These are phyloP conservation scores for Apiospora phragmitis DNA, from an alignment of 2,329 filamentous ascomycete genomes.

Conservation along the genomic window DNA sequence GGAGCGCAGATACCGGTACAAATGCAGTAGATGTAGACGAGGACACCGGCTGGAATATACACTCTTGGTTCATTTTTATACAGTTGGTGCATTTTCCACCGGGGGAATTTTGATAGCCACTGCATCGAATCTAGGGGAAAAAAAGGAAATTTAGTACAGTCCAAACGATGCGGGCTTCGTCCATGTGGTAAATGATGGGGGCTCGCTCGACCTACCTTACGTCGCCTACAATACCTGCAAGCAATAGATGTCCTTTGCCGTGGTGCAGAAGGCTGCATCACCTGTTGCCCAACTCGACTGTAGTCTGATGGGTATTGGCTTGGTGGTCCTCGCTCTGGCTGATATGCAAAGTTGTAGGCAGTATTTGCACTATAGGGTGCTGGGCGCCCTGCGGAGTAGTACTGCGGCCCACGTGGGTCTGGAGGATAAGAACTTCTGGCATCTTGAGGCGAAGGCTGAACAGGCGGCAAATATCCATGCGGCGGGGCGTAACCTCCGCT, in stretches of 20 bases:
- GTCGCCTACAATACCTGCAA: constrained; percentile 61
- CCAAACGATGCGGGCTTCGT: neutral
- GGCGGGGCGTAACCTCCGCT: constrained; percentile 23
- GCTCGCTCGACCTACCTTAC: constrained; percentile 48
- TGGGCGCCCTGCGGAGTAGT: constrained; percentile 22
- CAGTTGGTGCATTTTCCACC: constrained; percentile 63
- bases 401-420: constrained; percentile 37
- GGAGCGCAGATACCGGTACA: constrained; percentile 58
- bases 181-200: neutral
- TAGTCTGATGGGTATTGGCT: constrained; percentile 31
- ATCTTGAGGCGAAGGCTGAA: constrained; percentile 36
- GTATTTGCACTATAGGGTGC: constrained; percentile 20
- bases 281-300: constrained; percentile 33
- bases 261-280: constrained; percentile 53
- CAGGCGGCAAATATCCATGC: constrained; percentile 35
- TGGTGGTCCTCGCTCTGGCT: constrained; percentile 30
- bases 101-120: constrained; percentile 58
- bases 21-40: constrained; percentile 58
- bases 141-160: constrained; percentile 22
- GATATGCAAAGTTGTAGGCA: constrained; percentile 33
- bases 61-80: constrained; percentile 62
- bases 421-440: constrained; percentile 35
- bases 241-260: constrained; percentile 61
- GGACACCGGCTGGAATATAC: constrained; percentile 61
- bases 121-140: constrained; percentile 65